Percentiles rank a stretch among this genome's conserved stretches.
Conservation (phyloP, 2,329 filamentous ascomycete species). For the Sporothrix sp. region DNA sequence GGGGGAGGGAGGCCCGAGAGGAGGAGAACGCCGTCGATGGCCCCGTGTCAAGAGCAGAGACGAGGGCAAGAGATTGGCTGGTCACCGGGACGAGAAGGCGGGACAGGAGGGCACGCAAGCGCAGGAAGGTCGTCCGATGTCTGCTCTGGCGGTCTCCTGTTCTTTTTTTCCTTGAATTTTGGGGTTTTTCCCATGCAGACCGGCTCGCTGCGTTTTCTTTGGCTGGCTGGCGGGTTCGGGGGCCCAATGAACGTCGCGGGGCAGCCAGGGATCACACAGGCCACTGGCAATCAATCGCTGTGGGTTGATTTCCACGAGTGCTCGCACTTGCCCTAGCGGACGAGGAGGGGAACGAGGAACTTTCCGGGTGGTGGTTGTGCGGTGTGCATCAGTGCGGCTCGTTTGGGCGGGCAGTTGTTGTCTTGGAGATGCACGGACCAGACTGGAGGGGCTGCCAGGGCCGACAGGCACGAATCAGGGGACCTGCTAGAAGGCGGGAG, state of each 20-base stretch:
- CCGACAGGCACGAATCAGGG: background rate
- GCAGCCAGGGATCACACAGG: conserved; percentile 5
- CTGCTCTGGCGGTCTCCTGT: conserved; percentile 1
- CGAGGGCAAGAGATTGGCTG: background rate
- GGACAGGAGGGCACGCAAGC: background rate
- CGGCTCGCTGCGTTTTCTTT: conserved; percentile 7
- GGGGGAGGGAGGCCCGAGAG: background rate
- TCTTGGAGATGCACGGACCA: conserved; percentile 22
- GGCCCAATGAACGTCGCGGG: conserved; percentile 8
- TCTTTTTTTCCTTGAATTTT: background rate
- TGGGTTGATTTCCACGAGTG: conserved; percentile 8
- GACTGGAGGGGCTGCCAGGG: background rate
- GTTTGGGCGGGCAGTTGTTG: conserved; percentile 11
- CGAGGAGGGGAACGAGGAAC: conserved; percentile 10
- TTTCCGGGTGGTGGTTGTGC: conserved; percentile 13
- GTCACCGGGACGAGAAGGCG: conserved; percentile 1
- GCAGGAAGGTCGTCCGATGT: conserved; percentile 8
- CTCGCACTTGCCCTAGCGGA: conserved; percentile 6
- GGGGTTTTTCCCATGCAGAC: background rate
- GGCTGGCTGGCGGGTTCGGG: background rate
- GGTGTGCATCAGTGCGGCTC: conserved; percentile 9
- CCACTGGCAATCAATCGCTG: background rate
- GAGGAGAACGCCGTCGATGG: background rate
- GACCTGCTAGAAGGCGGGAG: background rate
- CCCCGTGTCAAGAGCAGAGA: background rate